Base-by-base conservation (phyloP, 257 asterid genomes). In the Pogostemon cablin region DNA sequence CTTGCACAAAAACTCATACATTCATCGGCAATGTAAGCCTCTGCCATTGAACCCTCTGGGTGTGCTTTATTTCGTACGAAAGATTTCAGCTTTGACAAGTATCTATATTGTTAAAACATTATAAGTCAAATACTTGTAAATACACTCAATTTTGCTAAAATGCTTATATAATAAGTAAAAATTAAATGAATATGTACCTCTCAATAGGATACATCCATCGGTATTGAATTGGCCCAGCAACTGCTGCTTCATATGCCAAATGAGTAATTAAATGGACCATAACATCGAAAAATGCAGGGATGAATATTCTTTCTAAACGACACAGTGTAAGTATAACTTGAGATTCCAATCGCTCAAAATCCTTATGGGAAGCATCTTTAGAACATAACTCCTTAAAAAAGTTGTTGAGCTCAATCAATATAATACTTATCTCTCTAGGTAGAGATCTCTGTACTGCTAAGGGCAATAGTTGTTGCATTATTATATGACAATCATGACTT, bases 401-500 rank as follows among this genome's bases (percentile, higher is more conserved):
- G 2, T 20, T 55, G 40, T 3, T 52, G 3, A 52, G 15, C 35
- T 52, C 58, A 52, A 52, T 52, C 9, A 52, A n/a, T 52, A 52
- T 32, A 52, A 15, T 34, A 52, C 34, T 52, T 52, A 9, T 12
- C 15, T 52, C 58, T 15, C 58, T 12, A 52, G 58, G 58, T 12
- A 52, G 35, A 12, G 58, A 52, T 52, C 4, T 52, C 6, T 3
- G 58, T 52, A 52, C 5, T 52, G 58, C 58, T 52, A 52, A 52
- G 2, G 35, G 58, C 58, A 52, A 49, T n/a, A n/a, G n/a, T n/a
- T n/a, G n/a, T n/a, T n/a, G n/a, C n/a, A n/a, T n/a, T n/a, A n/a
- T n/a, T n/a, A n/a, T n/a, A n/a, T n/a, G n/a, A n/a, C 55, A 49
- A 49, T 49, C 55, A n/a, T 49, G 55, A 49, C 55, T 49, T 49